Conservation (phyloP, 768 basidiomycete species). For the Hortiboletus campestris region DNA sequence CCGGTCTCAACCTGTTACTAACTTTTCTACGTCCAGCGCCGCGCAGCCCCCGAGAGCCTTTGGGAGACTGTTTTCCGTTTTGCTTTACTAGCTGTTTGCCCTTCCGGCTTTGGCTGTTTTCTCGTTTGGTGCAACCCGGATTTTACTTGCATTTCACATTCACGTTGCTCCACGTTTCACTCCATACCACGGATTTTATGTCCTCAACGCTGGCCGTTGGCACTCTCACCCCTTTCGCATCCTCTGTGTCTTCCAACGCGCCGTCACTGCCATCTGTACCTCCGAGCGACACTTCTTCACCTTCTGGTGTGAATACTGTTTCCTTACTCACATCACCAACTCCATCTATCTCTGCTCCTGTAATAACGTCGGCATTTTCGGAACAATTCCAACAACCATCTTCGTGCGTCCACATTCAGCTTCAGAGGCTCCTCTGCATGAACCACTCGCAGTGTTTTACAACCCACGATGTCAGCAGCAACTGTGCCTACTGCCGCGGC, state of each 20-base stretch:
- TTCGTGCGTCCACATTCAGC: conserved; percentile 23
- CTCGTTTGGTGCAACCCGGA: neutral
- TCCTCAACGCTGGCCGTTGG: conserved; percentile 17
- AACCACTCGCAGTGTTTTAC: conserved; percentile 17
- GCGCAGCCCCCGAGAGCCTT: neutral
- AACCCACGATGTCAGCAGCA: conserved; percentile 12
- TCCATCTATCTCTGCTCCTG: conserved; percentile 10
- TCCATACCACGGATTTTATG: conserved; percentile 18
- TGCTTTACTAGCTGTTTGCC: conserved; percentile 1
- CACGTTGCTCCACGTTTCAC: conserved; percentile 5
- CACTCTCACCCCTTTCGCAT: conserved; percentile 6
- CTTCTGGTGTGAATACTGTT: conserved; percentile 12
- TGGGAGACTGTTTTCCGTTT: conserved; percentile 5
- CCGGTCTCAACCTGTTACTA: neutral
- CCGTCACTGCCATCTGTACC: conserved; percentile 7
- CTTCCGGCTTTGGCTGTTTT: conserved; percentile 1
- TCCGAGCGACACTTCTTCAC: conserved; percentile 3
- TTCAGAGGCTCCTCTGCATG: conserved; percentile 6
- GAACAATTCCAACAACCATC: conserved; percentile 12
- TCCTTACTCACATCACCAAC: conserved; percentile 20
- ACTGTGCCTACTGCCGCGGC: conserved; percentile 6
- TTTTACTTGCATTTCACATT: conserved; percentile 11
- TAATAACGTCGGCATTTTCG: conserved; percentile 10
- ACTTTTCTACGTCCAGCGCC: neutral
- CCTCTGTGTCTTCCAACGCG: conserved; percentile 10